Base-by-base conservation (phyloP, 202 grass and related monocot genomes). In the Elaeis oleifera region DNA sequence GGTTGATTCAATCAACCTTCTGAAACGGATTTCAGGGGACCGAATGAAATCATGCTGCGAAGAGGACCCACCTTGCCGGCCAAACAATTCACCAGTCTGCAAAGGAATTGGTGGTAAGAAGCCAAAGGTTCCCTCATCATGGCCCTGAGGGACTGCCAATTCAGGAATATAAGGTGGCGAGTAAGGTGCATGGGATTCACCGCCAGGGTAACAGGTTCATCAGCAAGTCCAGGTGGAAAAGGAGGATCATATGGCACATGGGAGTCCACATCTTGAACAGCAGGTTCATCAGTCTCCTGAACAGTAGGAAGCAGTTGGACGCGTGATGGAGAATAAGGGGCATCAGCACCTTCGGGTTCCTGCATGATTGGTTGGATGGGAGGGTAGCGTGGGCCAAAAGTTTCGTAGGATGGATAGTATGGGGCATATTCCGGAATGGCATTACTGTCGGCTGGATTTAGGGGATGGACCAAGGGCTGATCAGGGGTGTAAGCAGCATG, bases 31-130 rank as follows among this genome's bases (percentile, higher is more conserved):
- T 6, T 72, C 70, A 49, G 70, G 26, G 13, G 48, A 62, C 11
- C n/a, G 13, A 78, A 48, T 59, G 74, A 58, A 76, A 55, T 23
- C 51, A 56, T 19, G 58, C 58, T 15, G 73, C 52, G 82, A 86
- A 79, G 49, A 74, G 48, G 23, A 76, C 63, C 49, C 75, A 58
- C 17, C 61, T 71, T 49, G 58, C 77, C 75, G 22, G 80, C 65
- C 39, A 76, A 53, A 9, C 79, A 81, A 51, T 80, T 61, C 70
- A 7, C 21, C 49, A 72, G 22, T 78, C 70, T 44, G 84, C 85
- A 52, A 64, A 79, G 68, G 74, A 76, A 55, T 67, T 63, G 48
- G 74, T 68, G 56, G 88, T 77, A 55, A 84, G 79, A 82, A 77
- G 55, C 66, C 72, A 58, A 82, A 82, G 23, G 67, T 21, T 27